These are phyloP conservation scores for Cryptococcus hybrid DNA, from an alignment of 1,284 basidiomycete genomes.

Conservation along the genomic window DNA sequence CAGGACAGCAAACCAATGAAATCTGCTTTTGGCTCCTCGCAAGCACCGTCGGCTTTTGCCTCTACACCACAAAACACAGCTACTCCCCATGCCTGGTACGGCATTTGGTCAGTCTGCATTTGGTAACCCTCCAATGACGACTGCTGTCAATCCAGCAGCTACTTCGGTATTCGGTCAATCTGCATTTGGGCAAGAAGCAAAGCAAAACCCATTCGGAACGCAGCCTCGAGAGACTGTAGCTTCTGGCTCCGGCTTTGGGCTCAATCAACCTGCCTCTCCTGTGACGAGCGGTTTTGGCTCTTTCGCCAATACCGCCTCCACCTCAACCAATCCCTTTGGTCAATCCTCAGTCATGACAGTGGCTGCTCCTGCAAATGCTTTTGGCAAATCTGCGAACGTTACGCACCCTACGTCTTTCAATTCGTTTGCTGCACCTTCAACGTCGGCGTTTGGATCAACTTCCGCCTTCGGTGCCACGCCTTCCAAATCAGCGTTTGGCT, in stretches of 20 bases:
- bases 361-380: too few relatives aligned
- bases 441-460: conserved; percentile 27
- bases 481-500: conserved; percentile 14
- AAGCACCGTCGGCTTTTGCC: conserved; percentile 21
- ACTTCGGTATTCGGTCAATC: conserved; percentile 55
- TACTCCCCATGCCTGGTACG: conserved; percentile 44
- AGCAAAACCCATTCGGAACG: conserved; percentile 26
- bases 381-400: conserved; percentile 4
- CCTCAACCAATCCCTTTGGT: conserved; percentile 8
- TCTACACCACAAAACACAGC: conserved; percentile 3
- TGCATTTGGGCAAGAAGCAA: conserved; percentile 23
- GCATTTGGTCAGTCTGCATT: conserved; percentile 52
- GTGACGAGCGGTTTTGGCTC: too few relatives aligned
- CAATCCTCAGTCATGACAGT: too few relatives aligned
- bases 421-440: conserved; percentile 10
- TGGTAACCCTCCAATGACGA: conserved; percentile 10
- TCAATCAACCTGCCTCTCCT: too few relatives aligned
- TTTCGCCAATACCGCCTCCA: not conserved
- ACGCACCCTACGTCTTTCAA: conserved; percentile 6
- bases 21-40: conserved; percentile 21
- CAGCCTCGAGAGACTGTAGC: not conserved
- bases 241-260: too few relatives aligned
- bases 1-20: not conserved
- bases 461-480: conserved; percentile 11
- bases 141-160: conserved; percentile 10